phyloP scores from a whole-genome alignment of 495 filamentous ascomycete genomes.

The Aspergillus bridgeri region DNA sequence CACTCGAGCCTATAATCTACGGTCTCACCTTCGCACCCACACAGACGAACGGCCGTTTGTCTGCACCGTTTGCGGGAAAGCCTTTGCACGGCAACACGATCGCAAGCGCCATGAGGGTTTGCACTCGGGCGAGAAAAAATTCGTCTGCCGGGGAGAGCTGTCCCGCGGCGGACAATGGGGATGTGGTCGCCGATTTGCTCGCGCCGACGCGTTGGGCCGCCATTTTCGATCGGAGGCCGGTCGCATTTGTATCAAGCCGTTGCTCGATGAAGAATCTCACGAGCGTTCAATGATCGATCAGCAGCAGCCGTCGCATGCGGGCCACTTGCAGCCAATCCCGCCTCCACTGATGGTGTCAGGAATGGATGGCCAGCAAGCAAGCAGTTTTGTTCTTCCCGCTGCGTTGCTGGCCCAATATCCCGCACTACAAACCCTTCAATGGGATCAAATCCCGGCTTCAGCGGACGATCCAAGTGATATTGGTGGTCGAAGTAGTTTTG shows the following conservation, averaged over 20 bases:
- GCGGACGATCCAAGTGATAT: conserved; percentile 67
- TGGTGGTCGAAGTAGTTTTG: conserved; percentile 81
- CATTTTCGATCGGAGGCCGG: conserved; percentile 97
- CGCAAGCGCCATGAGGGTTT: conserved; percentile 88
- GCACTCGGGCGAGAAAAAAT: conserved; percentile 93
- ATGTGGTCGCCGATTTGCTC: conserved; percentile 88
- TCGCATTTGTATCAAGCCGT: conserved; percentile 90
- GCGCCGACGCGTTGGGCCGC: conserved; percentile 91
- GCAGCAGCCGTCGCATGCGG: conserved; percentile 43
- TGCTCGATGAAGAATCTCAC: conserved; percentile 83
- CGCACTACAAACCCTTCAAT: conserved; percentile 78
- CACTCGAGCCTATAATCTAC: conserved; percentile 84
- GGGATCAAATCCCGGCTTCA: conserved; percentile 54
- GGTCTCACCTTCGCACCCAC: conserved; percentile 88
- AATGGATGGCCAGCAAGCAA: conserved; percentile 39
- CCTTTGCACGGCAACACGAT: conserved; percentile 91
- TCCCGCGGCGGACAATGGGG: conserved; percentile 84
- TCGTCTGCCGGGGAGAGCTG: conserved; percentile 88
- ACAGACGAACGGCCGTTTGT: conserved; percentile 92
- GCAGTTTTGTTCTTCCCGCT: conserved; percentile 72
- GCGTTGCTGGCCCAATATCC: conserved; percentile 90
- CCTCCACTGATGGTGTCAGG: conserved; percentile 42
- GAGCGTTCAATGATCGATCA: conserved; percentile 69
- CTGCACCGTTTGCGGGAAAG: conserved; percentile 95
- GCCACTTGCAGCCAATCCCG: conserved; percentile 40